These are phyloP conservation scores for Lentinula boryana DNA, from an alignment of 768 basidiomycete species.

Conservation along the genomic window DNA sequence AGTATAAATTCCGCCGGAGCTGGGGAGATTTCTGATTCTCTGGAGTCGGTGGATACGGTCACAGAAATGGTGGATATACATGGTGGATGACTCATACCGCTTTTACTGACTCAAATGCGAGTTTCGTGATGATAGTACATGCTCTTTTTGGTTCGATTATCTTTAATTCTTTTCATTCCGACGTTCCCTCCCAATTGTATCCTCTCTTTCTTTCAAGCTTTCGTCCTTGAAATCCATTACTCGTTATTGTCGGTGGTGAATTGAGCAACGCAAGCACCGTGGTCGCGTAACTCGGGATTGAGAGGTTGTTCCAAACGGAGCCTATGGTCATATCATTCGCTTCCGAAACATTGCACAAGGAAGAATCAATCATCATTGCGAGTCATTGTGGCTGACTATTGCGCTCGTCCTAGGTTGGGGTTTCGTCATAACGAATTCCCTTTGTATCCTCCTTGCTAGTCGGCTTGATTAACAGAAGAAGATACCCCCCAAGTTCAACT, in stretches of 20 bases:
- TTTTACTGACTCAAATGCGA: background rate
- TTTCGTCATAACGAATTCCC: no score
- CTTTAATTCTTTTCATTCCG: background rate
- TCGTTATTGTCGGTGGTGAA: background rate
- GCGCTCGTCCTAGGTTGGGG: background rate
- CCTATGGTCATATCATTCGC: no score
- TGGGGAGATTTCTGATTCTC: constrained; percentile 79
- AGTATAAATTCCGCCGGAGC: constrained; percentile 86
- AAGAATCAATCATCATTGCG: background rate
- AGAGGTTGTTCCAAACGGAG: no score
- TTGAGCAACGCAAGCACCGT: background rate
- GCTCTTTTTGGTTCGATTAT: background rate
- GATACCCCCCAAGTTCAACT: no score
- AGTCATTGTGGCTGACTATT: background rate
- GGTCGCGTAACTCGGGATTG: no score
- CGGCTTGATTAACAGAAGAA: no score
- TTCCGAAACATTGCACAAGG: no score
- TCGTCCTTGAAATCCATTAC: background rate
- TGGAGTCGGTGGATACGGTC: background rate
- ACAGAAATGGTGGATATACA: background rate
- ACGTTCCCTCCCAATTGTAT: background rate
- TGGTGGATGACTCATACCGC: background rate
- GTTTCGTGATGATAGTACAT: background rate
- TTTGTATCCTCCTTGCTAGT: no score
- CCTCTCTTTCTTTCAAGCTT: background rate